Conservation (phyloP, 1,139 yeast genomes). For the Kodamaea sp. region DNA sequence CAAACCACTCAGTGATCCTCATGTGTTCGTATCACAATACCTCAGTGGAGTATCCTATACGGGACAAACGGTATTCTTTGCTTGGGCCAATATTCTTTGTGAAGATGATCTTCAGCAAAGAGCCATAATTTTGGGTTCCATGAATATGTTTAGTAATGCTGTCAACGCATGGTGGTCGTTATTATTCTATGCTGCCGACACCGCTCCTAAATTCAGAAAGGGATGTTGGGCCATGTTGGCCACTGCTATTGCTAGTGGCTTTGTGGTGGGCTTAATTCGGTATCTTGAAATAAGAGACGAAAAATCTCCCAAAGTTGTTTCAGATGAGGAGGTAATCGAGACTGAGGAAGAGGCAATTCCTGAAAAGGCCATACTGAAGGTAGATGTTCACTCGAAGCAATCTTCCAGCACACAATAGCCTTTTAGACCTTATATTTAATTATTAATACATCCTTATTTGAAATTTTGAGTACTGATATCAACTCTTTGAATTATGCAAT, state of each 20-base stretch:
- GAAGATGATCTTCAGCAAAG: conserved; percentile 56
- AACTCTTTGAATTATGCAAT: too few species aligned
- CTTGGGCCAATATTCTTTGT: conserved; percentile 62
- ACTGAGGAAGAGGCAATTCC: too few species aligned
- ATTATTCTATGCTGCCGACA: conserved; percentile 50
- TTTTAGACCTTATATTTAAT: too few species aligned
- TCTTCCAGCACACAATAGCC: too few species aligned
- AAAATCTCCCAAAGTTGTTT: neutral
- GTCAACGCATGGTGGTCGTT: conserved; percentile 67
- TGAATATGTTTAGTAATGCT: conserved; percentile 65
- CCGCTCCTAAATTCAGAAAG: conserved; percentile 49
- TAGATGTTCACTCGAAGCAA: too few species aligned
- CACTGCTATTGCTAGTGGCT: conserved; percentile 37
- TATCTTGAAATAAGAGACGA: conserved; percentile 25
- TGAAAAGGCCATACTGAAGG: too few species aligned
- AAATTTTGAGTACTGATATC: too few species aligned
- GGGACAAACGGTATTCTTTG: conserved; percentile 59
- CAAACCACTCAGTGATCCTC: conserved; percentile 32
- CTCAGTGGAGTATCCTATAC: conserved; percentile 54
- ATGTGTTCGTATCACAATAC: conserved; percentile 56
- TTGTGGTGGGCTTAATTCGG: conserved; percentile 23
- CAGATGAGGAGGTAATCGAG: neutral
- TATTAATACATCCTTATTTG: too few species aligned
- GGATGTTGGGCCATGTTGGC: conserved; percentile 61
- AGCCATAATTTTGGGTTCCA: conserved; percentile 58